Evolutionary conservation across 2,329 filamentous ascomycete species (phyloP).

Genomic region (Ophiocordyceps camponoti-rufipedis): DNA sequence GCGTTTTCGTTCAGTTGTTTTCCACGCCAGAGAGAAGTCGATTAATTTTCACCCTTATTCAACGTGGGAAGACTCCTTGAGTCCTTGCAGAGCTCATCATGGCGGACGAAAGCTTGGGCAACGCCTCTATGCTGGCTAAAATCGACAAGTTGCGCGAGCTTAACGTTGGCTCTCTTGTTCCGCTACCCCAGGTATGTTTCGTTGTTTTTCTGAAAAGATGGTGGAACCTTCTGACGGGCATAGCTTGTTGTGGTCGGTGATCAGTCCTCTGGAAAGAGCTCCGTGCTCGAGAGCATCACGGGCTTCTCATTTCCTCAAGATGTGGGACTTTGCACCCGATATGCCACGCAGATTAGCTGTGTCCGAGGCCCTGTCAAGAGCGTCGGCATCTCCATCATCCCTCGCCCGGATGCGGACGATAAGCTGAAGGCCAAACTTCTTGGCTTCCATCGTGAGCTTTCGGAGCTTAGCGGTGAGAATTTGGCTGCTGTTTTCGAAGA

Average conservation of each 20-base stretch:
- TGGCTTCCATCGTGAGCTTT: slow-evolving; percentile 10
- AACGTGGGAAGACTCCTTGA: neutral
- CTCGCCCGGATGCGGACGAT: slow-evolving; percentile 3
- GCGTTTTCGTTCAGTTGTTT: no score
- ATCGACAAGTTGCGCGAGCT: slow-evolving; percentile 24
- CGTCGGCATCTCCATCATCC: slow-evolving; percentile 22
- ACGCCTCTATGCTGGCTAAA: slow-evolving; percentile 12
- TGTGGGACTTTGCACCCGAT: slow-evolving; percentile 26
- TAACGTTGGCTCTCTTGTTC: slow-evolving; percentile 16
- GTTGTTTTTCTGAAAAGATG: neutral
- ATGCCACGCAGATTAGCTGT: slow-evolving; percentile 19
- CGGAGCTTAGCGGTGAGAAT: slow-evolving; percentile 7
- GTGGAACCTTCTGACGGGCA: neutral
- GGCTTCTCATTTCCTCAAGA: slow-evolving; percentile 27
- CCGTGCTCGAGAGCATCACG: slow-evolving; percentile 51
- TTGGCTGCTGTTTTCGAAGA: slow-evolving; percentile 21
- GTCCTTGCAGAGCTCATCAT: neutral
- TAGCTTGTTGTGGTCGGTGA: slow-evolving; percentile 64
- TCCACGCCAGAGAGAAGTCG: no score
- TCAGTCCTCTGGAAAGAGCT: slow-evolving; percentile 75
- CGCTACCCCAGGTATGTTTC: slow-evolving; percentile 34
- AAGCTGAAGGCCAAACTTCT: slow-evolving; percentile 3
- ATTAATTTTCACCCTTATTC: no score
- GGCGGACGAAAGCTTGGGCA: slow-evolving; percentile 3
- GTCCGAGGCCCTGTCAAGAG: slow-evolving; percentile 13